These are phyloP conservation scores for Psilocybe cubensis DNA, from an alignment of 768 basidiomycete genomes.

Conservation along the genomic window DNA sequence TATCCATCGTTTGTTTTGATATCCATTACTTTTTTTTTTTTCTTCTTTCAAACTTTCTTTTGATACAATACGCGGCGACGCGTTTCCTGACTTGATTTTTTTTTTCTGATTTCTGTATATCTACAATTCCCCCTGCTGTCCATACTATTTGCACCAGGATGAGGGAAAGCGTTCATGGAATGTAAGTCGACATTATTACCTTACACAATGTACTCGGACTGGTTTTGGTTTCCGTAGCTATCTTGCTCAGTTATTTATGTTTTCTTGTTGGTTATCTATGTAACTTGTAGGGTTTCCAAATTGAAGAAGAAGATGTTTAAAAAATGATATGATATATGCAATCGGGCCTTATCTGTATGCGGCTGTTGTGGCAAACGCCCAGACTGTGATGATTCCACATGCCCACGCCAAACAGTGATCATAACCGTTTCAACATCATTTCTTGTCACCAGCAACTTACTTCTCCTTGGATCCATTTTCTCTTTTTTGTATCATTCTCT, in stretches of 20 bases:
- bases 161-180: conserved; percentile 19
- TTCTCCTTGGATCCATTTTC: conserved; percentile 23
- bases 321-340: not conserved
- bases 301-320: not conserved
- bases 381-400: conserved; percentile 23
- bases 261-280: conserved; percentile 12
- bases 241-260: conserved; percentile 17
- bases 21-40: conserved; percentile 5
- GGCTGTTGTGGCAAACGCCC: conserved; percentile 17
- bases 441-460: conserved; percentile 25
- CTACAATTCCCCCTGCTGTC: conserved; percentile 9
- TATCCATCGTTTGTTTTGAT: conserved; percentile 24
- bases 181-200: conserved; percentile 1
- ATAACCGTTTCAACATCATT: conserved; percentile 29
- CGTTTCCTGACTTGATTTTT: conserved; percentile 1
- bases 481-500: conserved; percentile 26
- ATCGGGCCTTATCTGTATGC: conserved; percentile 14
- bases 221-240: not conserved
- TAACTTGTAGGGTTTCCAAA: conserved; percentile 11
- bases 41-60: not conserved
- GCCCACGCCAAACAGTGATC: conserved; percentile 31
- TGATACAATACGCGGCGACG: conserved; percentile 2
- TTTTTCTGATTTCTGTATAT: conserved; percentile 10
- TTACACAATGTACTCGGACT: conserved; percentile 6
- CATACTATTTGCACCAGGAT: conserved; percentile 14